Conservation (phyloP, 164 flowering plant genomes). For the Paratinospora sagittata region DNA sequence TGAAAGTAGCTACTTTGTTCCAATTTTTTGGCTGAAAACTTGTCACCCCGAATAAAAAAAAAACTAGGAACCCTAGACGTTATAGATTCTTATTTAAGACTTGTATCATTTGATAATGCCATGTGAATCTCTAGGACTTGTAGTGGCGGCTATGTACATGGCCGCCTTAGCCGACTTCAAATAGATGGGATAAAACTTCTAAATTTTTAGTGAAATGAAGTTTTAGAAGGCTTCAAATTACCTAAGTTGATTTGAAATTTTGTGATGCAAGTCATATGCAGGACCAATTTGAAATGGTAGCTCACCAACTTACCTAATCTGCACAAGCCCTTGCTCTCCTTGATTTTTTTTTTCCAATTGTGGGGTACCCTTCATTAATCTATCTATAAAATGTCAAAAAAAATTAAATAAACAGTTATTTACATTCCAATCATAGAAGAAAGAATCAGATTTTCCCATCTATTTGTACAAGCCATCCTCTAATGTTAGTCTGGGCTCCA, state of each 20-base stretch:
- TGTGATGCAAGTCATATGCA: neutral
- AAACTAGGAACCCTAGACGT: too few species aligned
- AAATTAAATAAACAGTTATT: neutral
- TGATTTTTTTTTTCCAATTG: neutral
- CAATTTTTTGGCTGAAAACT: too few species aligned
- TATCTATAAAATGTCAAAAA: neutral
- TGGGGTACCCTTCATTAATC: neutral
- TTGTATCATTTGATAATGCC: too few species aligned
- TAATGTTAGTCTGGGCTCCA: too few species aligned
- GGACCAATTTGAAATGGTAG: slow-evolving; percentile 1
- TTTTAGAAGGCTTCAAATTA: neutral
- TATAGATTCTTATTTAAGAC: too few species aligned
- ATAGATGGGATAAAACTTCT: neutral
- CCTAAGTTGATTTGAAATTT: neutral
- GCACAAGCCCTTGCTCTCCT: neutral
- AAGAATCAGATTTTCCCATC: neutral
- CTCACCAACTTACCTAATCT: slow-evolving; percentile 15
- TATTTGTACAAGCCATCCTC: too few species aligned
- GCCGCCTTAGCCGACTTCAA: neutral
- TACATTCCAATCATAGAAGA: neutral
- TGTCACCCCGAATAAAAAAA: too few species aligned
- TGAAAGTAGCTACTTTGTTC: neutral
- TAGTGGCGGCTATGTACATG: too few species aligned
- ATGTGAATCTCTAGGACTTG: too few species aligned
- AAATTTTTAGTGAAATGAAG: too few species aligned